Evolutionary conservation across 208 protist species (phyloP), one percentile per base, ranked within the genome.

Genomic region (Trypanosoma avium): DNA sequence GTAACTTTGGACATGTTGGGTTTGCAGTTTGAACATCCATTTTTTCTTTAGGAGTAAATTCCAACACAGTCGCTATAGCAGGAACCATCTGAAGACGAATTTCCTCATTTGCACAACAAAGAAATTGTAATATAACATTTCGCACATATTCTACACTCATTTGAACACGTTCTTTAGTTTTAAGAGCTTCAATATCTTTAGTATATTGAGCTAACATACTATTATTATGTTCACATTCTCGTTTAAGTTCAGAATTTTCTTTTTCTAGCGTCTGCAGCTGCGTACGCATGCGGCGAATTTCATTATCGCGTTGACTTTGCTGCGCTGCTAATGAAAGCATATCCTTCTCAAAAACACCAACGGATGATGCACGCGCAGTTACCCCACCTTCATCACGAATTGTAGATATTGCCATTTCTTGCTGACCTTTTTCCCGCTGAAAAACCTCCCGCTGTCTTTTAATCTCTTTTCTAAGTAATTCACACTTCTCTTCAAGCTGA

Each of bases 71-170:
- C n/a, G 80, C 75, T 48, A 95, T 95, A 7, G 86, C 90, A 0
- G 90, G 90, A 13, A 95, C 87, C 84, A 95, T 93, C 61, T 90
- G 81, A 4, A 86, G 66, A 2, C 90, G 83, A 29, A 91, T 27
- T 12, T 86, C 80, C 10, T 86, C 82, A 19, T 63, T 61, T 0
- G 86, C 69, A 38, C 54, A 66, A 35, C 77, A 92, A 13, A 95
- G 76, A 45, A 84, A 95, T 59, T 88, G 86, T 4, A 84, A 61
- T 12, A 95, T 66, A 29, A 95, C 82, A 61, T 93, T 95, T 17
- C 79, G 77, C 30, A 92, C 76, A 58, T 95, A 95, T 56, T 90
- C 82, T 13, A 84, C 77, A 48, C 86, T 81, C 8, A 84, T 21
- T 24, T 88, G 84, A 22, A 90, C 64, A 10, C 78, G 59, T 47